phyloP scores from a whole-genome alignment of 768 basidiomycete genomes.

The Hemileccinum impolitum region DNA sequence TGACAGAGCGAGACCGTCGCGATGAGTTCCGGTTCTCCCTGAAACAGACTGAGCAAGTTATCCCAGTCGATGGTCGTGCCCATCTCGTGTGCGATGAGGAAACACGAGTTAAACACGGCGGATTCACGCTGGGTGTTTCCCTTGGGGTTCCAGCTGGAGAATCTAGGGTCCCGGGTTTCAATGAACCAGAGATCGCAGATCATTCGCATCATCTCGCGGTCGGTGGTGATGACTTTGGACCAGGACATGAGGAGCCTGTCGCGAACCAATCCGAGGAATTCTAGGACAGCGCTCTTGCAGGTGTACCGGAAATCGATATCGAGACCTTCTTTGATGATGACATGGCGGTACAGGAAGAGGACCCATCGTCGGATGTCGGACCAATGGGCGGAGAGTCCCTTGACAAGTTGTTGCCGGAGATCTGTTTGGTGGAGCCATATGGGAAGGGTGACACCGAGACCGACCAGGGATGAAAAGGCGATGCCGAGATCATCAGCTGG shows the following conservation, averaged over 20 bases:
- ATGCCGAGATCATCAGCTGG: conserved; percentile 9
- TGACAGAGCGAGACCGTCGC: conserved; percentile 23
- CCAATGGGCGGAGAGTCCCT: conserved; percentile 18
- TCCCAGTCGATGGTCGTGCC: conserved; percentile 18
- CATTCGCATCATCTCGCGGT: conserved; percentile 27
- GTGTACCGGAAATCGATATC: conserved; percentile 11
- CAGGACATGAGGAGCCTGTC: conserved; percentile 25
- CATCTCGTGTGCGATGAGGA: conserved; percentile 26
- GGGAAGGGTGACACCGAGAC: conserved; percentile 23
- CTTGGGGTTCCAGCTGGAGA: conserved; percentile 19
- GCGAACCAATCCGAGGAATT: conserved; percentile 26
- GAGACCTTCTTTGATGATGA: conserved; percentile 10
- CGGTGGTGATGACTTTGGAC: conserved; percentile 22
- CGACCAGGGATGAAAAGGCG: conserved; percentile 12
- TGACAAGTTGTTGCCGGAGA: conserved; percentile 11
- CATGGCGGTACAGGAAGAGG: conserved; percentile 18
- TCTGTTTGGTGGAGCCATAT: conserved; percentile 21
- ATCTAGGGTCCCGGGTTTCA: conserved; percentile 21
- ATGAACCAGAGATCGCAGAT: conserved; percentile 29
- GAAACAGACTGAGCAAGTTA: conserved; percentile 23
- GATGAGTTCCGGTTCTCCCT: conserved; percentile 16
- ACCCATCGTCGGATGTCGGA: conserved; percentile 27
- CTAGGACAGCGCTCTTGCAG: conserved; percentile 24
- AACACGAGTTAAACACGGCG: conserved; percentile 25
- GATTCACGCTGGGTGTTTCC: conserved; percentile 26